Evolutionary conservation across 768 basidiomycete species (phyloP), one percentile per base, ranked within the genome.

Genomic region (Boletus speciosus): DNA sequence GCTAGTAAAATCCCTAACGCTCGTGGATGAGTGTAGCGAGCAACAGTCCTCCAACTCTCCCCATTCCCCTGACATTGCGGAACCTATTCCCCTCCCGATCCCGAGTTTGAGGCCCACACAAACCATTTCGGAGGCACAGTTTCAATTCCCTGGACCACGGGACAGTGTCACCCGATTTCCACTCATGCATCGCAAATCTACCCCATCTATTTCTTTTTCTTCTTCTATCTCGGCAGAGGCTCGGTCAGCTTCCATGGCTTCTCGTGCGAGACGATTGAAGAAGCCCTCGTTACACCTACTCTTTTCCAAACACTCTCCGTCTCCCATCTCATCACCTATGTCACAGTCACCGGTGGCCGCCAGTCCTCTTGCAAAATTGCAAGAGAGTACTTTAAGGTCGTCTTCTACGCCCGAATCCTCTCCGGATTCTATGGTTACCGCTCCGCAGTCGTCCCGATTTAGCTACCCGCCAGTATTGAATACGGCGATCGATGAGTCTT

Each of bases 241-340:
- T 73, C 50, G 55, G 74, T 47, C 71, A 73, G 47, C 76, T 77
- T 55, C 69, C 59, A 25, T 70, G 29, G 56, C 59, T 58, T 67
- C 67, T 31, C 60, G 66, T 44, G 64, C 71, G 25, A 67, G 66
- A 50, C 75, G 73, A 53, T 66, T 77, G 54, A 88, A 86, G 70
- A 86, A 84, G 47, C 85, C 89, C 0, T 89, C 88, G 3, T 69
- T 89, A 52, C 82, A 82, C 47, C 71, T 88, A 16, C 73, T 89
- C 19, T 86, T 90, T 66, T 76, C 84, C 32, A 87, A 85, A 72
- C 80, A 78, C 45, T 83, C 85, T 6, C 69, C 74, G 3, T 80
- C 84, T 23, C 75, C 81, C 4, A 61, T 80, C 42, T 67, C 69
- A 25, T 63, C 66, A 44, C 66, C 70, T 36, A 41, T 61, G 51